phyloP scores from a whole-genome alignment of 768 basidiomycete genomes.

The Chalciporus piperatus region DNA sequence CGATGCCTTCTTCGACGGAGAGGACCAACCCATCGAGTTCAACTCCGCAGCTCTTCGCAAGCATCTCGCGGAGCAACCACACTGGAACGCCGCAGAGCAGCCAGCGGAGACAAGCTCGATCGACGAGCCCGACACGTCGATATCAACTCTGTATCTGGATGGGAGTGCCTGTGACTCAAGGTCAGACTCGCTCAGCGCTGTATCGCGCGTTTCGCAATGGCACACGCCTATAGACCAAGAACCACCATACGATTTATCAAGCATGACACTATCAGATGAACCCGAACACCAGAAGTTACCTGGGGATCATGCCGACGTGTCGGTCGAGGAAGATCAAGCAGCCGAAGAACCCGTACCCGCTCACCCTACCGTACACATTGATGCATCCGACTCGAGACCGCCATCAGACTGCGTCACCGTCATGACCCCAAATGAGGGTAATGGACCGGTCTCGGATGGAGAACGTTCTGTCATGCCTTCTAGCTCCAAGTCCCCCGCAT shows the following conservation, averaged over 20 bases:
- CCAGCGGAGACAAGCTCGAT: conserved; percentile 34
- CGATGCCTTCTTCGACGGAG: conserved; percentile 66
- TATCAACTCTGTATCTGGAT: conserved; percentile 60
- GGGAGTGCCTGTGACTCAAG: conserved; percentile 22
- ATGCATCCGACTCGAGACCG: conserved; percentile 36
- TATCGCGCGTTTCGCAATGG: conserved; percentile 22
- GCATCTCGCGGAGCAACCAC: conserved; percentile 54
- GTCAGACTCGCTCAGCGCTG: conserved; percentile 14
- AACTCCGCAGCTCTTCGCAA: conserved; percentile 57
- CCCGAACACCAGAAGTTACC: not conserved
- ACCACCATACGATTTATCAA: conserved; percentile 18
- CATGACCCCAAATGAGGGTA: not conserved
- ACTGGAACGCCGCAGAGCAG: conserved; percentile 27
- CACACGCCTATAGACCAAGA: conserved; percentile 16
- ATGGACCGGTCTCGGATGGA: not conserved
- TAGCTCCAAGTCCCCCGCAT: conserved; percentile 6
- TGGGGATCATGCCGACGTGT: not conserved
- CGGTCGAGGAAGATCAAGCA: conserved; percentile 3
- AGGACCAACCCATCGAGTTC: conserved; percentile 52
- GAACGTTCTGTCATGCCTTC: not conserved
- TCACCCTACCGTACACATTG: conserved; percentile 45
- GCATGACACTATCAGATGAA: conserved; percentile 25
- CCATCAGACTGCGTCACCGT: conserved; percentile 30
- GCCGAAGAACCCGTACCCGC: conserved; percentile 16
- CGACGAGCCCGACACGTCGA: conserved; percentile 42